Conservation (phyloP, 2,329 filamentous ascomycete species). For the Paraphoma chrysanthemicola region DNA sequence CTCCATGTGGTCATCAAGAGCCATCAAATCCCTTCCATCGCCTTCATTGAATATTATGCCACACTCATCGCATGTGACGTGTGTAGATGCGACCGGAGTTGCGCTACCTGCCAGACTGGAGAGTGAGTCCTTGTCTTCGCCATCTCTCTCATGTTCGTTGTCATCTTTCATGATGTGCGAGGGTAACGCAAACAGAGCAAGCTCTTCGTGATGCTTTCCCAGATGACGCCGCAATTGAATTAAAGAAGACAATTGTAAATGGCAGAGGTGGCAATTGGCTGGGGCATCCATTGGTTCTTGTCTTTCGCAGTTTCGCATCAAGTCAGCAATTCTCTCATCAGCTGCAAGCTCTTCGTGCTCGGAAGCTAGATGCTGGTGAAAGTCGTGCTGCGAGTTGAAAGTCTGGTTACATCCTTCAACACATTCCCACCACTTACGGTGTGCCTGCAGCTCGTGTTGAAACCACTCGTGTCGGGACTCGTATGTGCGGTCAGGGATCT, state of each 20-base stretch:
- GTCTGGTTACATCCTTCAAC: conserved; percentile 18
- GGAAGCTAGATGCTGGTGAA: conserved; percentile 10
- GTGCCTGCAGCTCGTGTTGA: conserved; percentile 21
- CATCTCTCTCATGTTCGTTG: neutral
- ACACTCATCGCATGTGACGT: too few species aligned
- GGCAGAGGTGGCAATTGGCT: conserved; percentile 11
- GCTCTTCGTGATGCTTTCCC: conserved; percentile 28
- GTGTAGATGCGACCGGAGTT: too few species aligned
- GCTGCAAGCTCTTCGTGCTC: conserved; percentile 9
- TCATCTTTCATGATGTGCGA: conserved; percentile 14
- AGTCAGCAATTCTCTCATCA: conserved; percentile 2
- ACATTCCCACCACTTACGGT: conserved; percentile 25
- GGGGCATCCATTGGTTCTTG: conserved; percentile 1
- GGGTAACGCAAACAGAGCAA: conserved; percentile 27
- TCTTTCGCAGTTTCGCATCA: conserved; percentile 18
- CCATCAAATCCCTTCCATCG: too few species aligned
- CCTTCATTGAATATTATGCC: too few species aligned
- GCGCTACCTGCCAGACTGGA: too few species aligned
- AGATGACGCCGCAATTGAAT: conserved; percentile 20
- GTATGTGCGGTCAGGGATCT: conserved; percentile 18
- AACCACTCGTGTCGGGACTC: conserved; percentile 28
- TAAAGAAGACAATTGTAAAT: conserved; percentile 8
- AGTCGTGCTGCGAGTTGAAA: conserved; percentile 3
- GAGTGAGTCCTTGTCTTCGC: too few species aligned
- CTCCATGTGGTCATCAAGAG: too few species aligned